Conservation (phyloP, 2,329 filamentous ascomycete species). For the Monosporascus sp. region DNA sequence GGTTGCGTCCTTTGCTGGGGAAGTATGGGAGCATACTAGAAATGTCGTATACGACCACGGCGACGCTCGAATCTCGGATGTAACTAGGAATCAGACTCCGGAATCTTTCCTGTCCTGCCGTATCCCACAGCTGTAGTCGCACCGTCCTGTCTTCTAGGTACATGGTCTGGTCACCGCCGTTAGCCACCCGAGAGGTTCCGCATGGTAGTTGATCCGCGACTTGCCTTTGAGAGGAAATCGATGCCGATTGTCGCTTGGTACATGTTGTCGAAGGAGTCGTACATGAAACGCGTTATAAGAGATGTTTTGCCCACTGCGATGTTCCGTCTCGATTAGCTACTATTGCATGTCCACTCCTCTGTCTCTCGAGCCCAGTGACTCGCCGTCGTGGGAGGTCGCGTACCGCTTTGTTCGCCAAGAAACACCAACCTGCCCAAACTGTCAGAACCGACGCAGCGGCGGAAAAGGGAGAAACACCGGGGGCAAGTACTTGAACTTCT, state of each 20-base stretch:
- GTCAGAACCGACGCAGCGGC: not conserved
- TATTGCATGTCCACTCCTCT: not conserved
- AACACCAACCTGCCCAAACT: conserved; percentile 74
- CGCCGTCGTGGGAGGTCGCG: conserved; percentile 25
- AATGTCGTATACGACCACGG: conserved; percentile 98
- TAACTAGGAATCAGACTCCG: conserved; percentile 96
- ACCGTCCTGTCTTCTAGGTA: conserved; percentile 98
- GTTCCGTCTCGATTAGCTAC: conserved; percentile 6
- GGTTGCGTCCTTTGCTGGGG: not conserved
- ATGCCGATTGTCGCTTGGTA: conserved; percentile 99
- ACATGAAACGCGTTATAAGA: conserved; percentile 98
- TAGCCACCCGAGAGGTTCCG: not conserved
- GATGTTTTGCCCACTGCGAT: conserved; percentile 91
- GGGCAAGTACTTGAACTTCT: conserved; percentile 91
- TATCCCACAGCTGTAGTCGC: conserved; percentile 96
- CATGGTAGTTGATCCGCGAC: conserved; percentile 10
- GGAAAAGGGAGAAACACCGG: not conserved
- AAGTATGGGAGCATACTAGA: conserved; percentile 54
- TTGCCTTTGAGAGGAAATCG: conserved; percentile 96
- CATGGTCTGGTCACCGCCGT: conserved; percentile 66
- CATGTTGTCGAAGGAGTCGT: conserved; percentile 99
- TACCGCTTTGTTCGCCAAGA: conserved; percentile 97
- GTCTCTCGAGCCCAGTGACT: not conserved
- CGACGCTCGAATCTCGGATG: conserved; percentile 95
- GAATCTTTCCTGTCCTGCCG: conserved; percentile 95